Evolutionary conservation across 2,329 filamentous ascomycete species (phyloP), one percentile per base, ranked within the genome.

Genomic region (Cordyceps cicadae): DNA sequence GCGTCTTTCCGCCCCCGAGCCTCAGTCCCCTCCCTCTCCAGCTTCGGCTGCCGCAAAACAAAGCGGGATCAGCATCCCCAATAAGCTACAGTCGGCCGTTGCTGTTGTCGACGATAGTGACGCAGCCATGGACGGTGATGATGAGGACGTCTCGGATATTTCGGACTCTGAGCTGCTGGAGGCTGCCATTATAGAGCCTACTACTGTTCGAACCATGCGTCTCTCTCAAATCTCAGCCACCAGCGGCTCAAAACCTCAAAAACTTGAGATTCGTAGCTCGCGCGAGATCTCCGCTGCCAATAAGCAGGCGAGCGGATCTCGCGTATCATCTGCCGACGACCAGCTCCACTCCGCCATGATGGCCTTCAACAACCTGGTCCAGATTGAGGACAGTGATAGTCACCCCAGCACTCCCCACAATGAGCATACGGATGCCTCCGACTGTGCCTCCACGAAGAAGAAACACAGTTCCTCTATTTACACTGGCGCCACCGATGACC

Each of bases 381-480:
- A 64, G 37, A 48, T 39, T 5, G 57, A 54, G 1, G 62, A 66
- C 26, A 54, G 63, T 24, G 60, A 63, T 7, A 52, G 43, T 24
- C 59, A 63, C 43, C 46, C 62, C 52, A 46, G 62, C 26, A 63
- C 59, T n/a, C 58, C 63, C 19, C 65, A 63, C 17, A 62, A 65
- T 34, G 66, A 70, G 41, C 66, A 67, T 6, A 63, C 65, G 0
- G 68, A 73, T 51, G 67, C 62, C 52, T 71, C 70, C 3, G 68
- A 71, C 50, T 68, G 69, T 12, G 59, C 67, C 11, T 67, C 65
- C 3, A 32, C 53, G n/a, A 63, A 62, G 60, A 70, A 69, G 62
- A 75, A 74, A 62, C 72, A 73, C 63, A 70, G 70, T 8, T 75
- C 73, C 17, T 76, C 74, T 5, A 68, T 75, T 37, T 75, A 70